These are phyloP conservation scores for Malbranchea zuffiana DNA, from an alignment of 2,329 filamentous ascomycete genomes.

Conservation along the genomic window DNA sequence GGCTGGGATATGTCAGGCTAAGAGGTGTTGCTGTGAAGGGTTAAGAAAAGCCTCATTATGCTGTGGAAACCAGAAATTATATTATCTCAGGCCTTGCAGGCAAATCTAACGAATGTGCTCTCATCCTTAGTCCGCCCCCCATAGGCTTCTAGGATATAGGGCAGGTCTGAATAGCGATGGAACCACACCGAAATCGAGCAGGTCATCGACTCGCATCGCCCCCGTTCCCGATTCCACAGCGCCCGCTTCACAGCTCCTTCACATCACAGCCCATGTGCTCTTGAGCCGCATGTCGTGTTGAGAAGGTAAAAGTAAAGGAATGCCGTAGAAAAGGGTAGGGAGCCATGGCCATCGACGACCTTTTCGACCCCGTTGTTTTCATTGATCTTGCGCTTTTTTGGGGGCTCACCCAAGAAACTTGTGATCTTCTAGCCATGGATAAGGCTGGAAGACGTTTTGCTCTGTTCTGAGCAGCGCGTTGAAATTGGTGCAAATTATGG, in stretches of 20 bases:
- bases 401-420: slow-evolving; percentile 28
- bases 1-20: slow-evolving; percentile 39
- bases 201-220: slow-evolving; percentile 13
- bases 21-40: slow-evolving; percentile 31
- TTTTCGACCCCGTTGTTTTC: background rate
- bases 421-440: slow-evolving; percentile 42
- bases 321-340: slow-evolving; percentile 9
- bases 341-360: background rate
- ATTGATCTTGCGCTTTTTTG: slow-evolving; percentile 41
- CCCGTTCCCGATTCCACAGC: background rate
- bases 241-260: background rate
- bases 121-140: slow-evolving; percentile 47
- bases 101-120: slow-evolving; percentile 33
- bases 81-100: background rate
- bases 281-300: slow-evolving; percentile 8
- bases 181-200: slow-evolving; percentile 23
- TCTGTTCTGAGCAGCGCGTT: slow-evolving; percentile 45
- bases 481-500: slow-evolving; percentile 10
- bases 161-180: slow-evolving; percentile 46
- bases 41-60: background rate
- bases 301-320: background rate
- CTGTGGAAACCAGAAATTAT: background rate
- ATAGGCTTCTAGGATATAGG: slow-evolving; percentile 36
- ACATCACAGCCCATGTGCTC: slow-evolving; percentile 15
- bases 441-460: slow-evolving; percentile 38